phyloP scores from a whole-genome alignment of 352 stramenopile species.

The Phytophthora ohioensis region DNA sequence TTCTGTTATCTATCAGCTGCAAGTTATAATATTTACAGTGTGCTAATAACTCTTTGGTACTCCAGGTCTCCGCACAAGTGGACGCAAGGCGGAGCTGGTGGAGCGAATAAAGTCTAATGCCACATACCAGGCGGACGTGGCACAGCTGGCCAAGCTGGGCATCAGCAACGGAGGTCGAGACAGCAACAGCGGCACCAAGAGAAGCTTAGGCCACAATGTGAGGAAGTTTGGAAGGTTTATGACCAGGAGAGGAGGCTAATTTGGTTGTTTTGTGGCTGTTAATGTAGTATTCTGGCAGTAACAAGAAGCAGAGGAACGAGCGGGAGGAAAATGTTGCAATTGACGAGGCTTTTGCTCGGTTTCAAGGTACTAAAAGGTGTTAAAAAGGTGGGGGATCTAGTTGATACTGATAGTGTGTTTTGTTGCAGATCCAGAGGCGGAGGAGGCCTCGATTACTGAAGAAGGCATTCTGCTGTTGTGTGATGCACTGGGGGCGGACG shows the following conservation, averaged over 20 bases:
- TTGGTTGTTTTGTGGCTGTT: neutral
- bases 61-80: conserved; percentile 72
- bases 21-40: neutral
- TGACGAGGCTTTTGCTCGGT: conserved; percentile 66
- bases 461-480: conserved; percentile 84
- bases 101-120: conserved; percentile 72
- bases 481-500: conserved; percentile 71
- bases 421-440: conserved; percentile 49
- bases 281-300: conserved; percentile 29
- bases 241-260: neutral
- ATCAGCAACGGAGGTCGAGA: conserved; percentile 23
- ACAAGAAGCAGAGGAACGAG: conserved; percentile 68
- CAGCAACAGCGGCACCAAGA: conserved; percentile 36
- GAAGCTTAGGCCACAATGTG: conserved; percentile 40
- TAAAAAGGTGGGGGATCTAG: conserved; percentile 3
- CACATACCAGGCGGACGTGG: conserved; percentile 50
- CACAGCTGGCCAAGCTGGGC: conserved; percentile 37
- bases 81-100: conserved; percentile 81
- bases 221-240: conserved; percentile 7
- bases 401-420: neutral
- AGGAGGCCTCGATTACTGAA: conserved; percentile 81
- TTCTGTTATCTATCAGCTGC: conserved; percentile 6
- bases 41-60: neutral
- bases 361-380: conserved; percentile 54
- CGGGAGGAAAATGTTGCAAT: conserved; percentile 49